Evolutionary conservation across 208 protist species (phyloP).

Genomic region (Wallacemonas sp.): DNA sequence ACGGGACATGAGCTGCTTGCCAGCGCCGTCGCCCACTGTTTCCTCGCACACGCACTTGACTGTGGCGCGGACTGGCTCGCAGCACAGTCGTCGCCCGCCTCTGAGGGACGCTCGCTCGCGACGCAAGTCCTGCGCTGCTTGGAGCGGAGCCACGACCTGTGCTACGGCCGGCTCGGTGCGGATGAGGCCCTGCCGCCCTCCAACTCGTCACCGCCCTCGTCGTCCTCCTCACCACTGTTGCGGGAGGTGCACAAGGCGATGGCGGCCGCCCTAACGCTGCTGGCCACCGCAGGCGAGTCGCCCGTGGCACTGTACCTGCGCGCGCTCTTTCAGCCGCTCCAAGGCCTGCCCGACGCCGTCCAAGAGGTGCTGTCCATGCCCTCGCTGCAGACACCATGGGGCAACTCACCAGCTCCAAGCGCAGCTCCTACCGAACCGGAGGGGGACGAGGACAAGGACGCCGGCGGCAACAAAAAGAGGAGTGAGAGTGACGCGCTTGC

Average conservation of each 20-base stretch:
- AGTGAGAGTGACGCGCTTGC: background rate
- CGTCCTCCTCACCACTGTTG: background rate
- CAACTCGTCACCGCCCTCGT: background rate
- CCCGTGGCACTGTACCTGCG: slow-evolving; percentile 35
- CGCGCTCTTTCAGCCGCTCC: slow-evolving; percentile 14
- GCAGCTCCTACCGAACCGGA: no score
- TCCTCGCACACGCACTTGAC: slow-evolving; percentile 2
- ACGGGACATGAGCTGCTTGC: background rate
- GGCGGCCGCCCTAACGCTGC: slow-evolving; percentile 20
- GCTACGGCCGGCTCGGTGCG: background rate
- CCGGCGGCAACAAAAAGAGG: no score
- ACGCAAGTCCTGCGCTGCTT: background rate
- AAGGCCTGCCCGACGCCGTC: background rate
- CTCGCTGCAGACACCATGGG: no score
- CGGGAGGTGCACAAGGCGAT: background rate
- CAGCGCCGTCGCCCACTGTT: background rate
- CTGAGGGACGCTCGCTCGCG: background rate
- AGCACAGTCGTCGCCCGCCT: background rate
- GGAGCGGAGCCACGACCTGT: background rate
- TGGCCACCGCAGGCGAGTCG: slow-evolving; percentile 30
- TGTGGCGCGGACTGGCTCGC: background rate
- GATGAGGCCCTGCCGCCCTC: background rate
- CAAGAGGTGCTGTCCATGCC: no score
- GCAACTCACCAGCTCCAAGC: no score
- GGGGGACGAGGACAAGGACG: no score